Conservation (phyloP, 2,329 filamentous ascomycete genomes). For the Epichloe bromicola region DNA sequence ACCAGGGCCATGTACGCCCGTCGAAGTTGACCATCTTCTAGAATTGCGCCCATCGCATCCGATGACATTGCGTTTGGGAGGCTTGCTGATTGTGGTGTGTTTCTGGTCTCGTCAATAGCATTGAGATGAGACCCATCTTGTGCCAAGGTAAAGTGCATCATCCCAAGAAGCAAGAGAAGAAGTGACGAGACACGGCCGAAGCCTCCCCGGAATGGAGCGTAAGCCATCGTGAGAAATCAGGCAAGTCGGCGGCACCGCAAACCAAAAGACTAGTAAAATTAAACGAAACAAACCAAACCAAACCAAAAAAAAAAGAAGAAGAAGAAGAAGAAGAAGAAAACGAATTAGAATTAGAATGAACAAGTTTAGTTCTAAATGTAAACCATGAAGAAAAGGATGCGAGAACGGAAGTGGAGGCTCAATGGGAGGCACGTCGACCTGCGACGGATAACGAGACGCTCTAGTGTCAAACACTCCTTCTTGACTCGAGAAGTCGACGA, state of each 20-base stretch:
- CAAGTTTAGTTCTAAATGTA: no score
- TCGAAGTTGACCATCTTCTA: constrained; percentile 4
- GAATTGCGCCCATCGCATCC: background rate
- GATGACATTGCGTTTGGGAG: background rate
- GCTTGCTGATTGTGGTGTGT: background rate
- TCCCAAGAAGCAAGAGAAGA: background rate
- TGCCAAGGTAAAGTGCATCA: background rate
- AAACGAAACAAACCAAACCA: no score
- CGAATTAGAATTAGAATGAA: no score
- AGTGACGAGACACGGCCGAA: background rate
- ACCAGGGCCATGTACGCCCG: constrained; percentile 8
- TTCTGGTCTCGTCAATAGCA: background rate
- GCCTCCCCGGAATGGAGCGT: background rate
- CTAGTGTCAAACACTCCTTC: background rate
- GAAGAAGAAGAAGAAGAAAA: background rate
- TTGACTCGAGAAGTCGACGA: background rate
- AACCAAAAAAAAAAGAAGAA: background rate
- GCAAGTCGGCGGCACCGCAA: background rate
- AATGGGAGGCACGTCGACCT: background rate
- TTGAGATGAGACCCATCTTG: background rate
- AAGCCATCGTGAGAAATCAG: background rate
- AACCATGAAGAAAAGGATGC: no score
- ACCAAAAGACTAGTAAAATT: background rate
- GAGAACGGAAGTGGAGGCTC: no score
- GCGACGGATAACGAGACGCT: background rate